These are phyloP conservation scores for Nepenthes gracilis DNA, from an alignment of 148 eudicot species.

Conservation along the genomic window DNA sequence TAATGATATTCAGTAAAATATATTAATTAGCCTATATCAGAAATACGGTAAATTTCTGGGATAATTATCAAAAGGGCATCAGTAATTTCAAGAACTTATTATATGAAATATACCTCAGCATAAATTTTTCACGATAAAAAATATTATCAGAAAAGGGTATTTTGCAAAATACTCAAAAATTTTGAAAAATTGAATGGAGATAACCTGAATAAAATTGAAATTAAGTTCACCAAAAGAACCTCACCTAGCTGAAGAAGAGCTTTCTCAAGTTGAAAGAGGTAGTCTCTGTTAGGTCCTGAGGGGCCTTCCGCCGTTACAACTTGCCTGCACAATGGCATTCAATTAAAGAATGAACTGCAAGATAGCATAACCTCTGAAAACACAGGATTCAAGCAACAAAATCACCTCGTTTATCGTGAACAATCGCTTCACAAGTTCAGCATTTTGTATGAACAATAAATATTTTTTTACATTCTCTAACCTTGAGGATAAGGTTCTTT, in stretches of 20 bases:
- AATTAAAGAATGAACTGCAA: neutral
- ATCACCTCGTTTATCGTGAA: neutral
- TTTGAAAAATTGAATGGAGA: too few species aligned
- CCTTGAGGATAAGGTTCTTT: too few species aligned
- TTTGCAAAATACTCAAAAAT: neutral
- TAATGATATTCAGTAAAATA: too few species aligned
- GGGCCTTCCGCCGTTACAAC: slow-evolving; percentile 78
- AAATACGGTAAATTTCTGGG: too few species aligned
- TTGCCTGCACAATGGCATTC: slow-evolving; percentile 45
- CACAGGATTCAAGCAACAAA: neutral
- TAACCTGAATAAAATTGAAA: neutral
- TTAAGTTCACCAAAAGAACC: neutral
- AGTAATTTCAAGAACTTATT: too few species aligned
- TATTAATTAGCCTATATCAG: too few species aligned
- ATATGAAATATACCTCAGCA: too few species aligned
- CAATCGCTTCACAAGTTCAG: too few species aligned
- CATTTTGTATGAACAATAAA: too few species aligned
- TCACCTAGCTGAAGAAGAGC: slow-evolving; percentile 68
- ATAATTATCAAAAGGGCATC: neutral
- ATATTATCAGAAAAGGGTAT: too few species aligned
- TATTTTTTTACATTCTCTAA: too few species aligned
- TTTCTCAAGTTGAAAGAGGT: slow-evolving; percentile 82
- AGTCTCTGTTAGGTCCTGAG: slow-evolving; percentile 93
- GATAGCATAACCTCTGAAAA: neutral
- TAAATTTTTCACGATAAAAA: too few species aligned